A percentile compares a stretch with the other conserved stretches of the same genome.
These are phyloP conservation scores for Epithele typhae DNA, from an alignment of 768 basidiomycete species.

Conservation along the genomic window DNA sequence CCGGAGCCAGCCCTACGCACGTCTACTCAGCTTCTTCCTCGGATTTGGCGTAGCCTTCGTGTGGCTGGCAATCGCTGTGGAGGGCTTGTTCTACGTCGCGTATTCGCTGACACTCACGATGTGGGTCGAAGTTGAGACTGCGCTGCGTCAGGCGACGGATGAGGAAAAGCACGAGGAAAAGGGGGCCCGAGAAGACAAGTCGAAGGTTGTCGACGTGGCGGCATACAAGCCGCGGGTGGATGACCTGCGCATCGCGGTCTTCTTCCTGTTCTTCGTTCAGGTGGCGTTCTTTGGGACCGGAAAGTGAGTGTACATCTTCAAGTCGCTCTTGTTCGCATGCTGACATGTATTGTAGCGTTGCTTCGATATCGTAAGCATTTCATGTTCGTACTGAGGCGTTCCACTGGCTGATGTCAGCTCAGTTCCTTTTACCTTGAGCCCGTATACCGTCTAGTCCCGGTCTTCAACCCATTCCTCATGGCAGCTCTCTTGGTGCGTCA, in stretches of 20 bases:
- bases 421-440: conserved; percentile 86
- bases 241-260: conserved; percentile 69
- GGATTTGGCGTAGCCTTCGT: conserved; percentile 74
- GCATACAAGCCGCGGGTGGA: conserved; percentile 33
- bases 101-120: conserved; percentile 57
- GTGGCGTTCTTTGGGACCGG: conserved; percentile 84
- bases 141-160: conserved; percentile 17
- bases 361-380: conserved; percentile 83
- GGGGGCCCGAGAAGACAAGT: neutral
- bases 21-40: conserved; percentile 59
- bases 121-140: conserved; percentile 66
- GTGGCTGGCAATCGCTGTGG: conserved; percentile 76
- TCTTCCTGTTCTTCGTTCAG: conserved; percentile 85
- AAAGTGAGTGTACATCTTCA: conserved; percentile 28
- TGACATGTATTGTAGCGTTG: no score
- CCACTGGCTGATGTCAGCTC: neutral
- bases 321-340: neutral
- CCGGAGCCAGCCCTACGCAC: conserved; percentile 37
- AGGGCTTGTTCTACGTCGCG: conserved; percentile 74
- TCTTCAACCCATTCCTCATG: conserved; percentile 87
- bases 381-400: no score
- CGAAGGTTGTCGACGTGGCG: neutral
- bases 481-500: conserved; percentile 55
- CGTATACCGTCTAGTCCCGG: conserved; percentile 80
- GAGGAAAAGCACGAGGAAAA: neutral